Evolutionary conservation across 441 rosid genomes (phyloP).

Genomic region (Aquilaria agallochum): DNA sequence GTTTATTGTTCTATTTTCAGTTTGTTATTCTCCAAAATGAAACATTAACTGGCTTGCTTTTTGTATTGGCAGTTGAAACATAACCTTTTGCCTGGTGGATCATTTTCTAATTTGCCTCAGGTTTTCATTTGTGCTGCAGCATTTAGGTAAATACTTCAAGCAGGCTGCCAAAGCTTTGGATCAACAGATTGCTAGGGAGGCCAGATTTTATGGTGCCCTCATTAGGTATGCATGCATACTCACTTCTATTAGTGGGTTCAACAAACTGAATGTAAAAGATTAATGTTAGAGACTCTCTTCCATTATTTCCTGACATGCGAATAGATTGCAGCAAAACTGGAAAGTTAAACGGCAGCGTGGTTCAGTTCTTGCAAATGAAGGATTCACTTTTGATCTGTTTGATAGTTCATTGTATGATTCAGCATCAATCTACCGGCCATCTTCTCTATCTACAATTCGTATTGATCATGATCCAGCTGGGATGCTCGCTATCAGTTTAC

Average conservation of each 20-base stretch:
- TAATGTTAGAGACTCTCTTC: background rate
- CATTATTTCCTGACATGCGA: constrained; percentile 26
- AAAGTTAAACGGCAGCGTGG: constrained; percentile 91
- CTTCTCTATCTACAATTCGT: constrained; percentile 69
- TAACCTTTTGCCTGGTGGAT: constrained; percentile 8
- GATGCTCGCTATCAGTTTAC: constrained; percentile 85
- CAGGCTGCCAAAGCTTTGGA: constrained; percentile 90
- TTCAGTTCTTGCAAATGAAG: constrained; percentile 62
- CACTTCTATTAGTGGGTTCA: no score
- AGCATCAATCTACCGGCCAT: constrained; percentile 44
- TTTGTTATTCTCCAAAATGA: background rate
- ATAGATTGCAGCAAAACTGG: constrained; percentile 99
- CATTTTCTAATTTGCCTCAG: constrained; percentile 13
- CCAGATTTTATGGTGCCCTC: constrained; percentile 96
- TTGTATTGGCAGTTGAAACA: constrained; percentile 1
- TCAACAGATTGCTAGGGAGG: constrained; percentile 76
- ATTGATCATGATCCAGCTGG: constrained; percentile 85
- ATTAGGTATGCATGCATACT: constrained; percentile 47
- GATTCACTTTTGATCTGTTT: constrained; percentile 84
- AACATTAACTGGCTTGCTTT: background rate
- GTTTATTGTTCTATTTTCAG: constrained; percentile 6
- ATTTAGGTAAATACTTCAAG: constrained; percentile 88
- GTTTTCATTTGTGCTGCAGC: constrained; percentile 43
- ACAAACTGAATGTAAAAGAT: no score
- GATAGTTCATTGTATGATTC: constrained; percentile 60